These are phyloP conservation scores for Linum lewisii DNA, from an alignment of 345 rosid species.

Conservation along the genomic window DNA sequence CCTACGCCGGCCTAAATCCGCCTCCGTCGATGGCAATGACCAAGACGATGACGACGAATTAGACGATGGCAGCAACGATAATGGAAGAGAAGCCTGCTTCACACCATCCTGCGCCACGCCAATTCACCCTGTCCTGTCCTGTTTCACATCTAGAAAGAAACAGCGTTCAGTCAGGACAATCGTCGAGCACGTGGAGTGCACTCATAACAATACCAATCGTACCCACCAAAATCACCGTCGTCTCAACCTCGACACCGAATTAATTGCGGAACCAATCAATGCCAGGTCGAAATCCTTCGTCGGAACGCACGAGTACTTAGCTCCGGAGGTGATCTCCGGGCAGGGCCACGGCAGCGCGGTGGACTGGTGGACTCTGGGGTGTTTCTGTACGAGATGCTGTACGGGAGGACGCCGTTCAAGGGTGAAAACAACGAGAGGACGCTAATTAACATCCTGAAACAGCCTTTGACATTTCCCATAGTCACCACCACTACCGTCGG, in stretches of 20 bases:
- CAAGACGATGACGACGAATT: conserved; percentile 14
- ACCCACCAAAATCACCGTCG: neutral
- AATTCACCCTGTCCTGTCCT: conserved; percentile 57
- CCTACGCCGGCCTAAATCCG: conserved; percentile 22
- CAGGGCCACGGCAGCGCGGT: conserved; percentile 96
- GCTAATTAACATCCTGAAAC: conserved; percentile 65
- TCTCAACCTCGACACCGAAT: conserved; percentile 24
- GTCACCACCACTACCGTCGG: conserved; percentile 34
- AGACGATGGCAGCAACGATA: neutral
- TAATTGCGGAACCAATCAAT: conserved; percentile 70
- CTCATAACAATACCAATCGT: too few species aligned
- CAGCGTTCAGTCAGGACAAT: conserved; percentile 33
- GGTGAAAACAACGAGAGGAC: conserved; percentile 89
- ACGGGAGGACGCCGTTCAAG: conserved; percentile 81
- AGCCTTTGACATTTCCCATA: conserved; percentile 71
- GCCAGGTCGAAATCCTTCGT: conserved; percentile 80
- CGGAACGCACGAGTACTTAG: conserved; percentile 92
- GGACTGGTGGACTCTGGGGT: conserved; percentile 94
- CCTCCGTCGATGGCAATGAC: conserved; percentile 11
- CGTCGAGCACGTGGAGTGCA: conserved; percentile 29
- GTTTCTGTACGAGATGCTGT: conserved; percentile 78
- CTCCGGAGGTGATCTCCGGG: conserved; percentile 92
- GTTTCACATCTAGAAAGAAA: conserved; percentile 43
- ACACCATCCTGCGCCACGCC: conserved; percentile 52
- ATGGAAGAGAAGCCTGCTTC: conserved; percentile 25